Base-by-base conservation (phyloP, 768 basidiomycete genomes). In the Tricholoma matsutake region DNA sequence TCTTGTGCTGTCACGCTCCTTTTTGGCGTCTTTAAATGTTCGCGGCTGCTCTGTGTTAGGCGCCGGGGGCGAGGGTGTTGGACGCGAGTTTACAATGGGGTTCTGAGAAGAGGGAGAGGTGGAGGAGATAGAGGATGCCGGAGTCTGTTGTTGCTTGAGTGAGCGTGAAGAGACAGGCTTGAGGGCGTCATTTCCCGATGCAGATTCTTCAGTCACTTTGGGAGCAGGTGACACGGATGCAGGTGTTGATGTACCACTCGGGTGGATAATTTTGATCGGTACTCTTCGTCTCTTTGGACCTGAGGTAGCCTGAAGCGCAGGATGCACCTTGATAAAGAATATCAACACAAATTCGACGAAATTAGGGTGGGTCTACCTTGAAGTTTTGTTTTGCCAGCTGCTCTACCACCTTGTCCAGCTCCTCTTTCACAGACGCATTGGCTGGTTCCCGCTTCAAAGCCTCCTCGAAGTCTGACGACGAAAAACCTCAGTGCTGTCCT, bases 341-440 rank as follows among this genome's bases (percentile, higher is more conserved):
- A 16, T 53, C 7, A 53, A 31, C 55, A n/a, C 31, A 16, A 4
- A 28, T 25, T 14, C 9, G 22, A 45, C 39, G 37, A n/a, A 47
- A 10, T 14, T 29, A 25, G 4, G 20, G 1, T 41, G 56, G 43
- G 57, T 67, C 61, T 66, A 79, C 70, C 67, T 76, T 81, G 34
- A 65, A 64, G 61, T 76, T 77, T 66, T 70, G 66, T 54, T 71
- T 74, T 20, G 78, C 70, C 2, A 79, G 65, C n/a, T 78, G 54
- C 32, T 75, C 72, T 0, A 75, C 73, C 1, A 90, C 73, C 25
- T 80, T 85, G 7, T 70, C 72, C 52, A 92, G 72, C 71, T 94
- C 92, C 16, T 81, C 76, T 68, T 81, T 84, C 0, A 89, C 83
- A 4, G 85, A 75, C 5, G 74, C 74, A 66, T 94, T 93, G 0